A percentile compares a stretch with the other conserved stretches of the same genome.
Evolutionary conservation across 2,329 filamentous ascomycete species (phyloP).

Genomic region (Xylariaceae sp.): DNA sequence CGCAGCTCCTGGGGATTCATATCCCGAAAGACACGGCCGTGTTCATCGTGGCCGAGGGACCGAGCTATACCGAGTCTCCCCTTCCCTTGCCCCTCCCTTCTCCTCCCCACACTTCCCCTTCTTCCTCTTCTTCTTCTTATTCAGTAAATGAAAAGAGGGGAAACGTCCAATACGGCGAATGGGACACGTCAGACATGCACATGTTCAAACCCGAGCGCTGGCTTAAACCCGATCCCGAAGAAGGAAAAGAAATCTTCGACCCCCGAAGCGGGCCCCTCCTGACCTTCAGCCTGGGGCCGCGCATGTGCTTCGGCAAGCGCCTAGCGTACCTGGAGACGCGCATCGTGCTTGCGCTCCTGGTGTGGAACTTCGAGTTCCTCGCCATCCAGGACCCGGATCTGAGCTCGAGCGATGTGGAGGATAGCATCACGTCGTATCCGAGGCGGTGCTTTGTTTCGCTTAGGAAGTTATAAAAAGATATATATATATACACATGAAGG

Average conservation of each 20-base stretch:
- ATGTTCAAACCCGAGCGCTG: slow-evolving; percentile 21
- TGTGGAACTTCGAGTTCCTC: slow-evolving; percentile 22
- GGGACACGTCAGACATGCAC: slow-evolving; percentile 54
- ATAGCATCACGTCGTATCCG: slow-evolving; percentile 9
- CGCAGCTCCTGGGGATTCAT: slow-evolving; percentile 56
- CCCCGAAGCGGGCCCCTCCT: slow-evolving; percentile 14
- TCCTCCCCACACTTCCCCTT: not conserved
- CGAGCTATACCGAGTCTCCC: slow-evolving; percentile 49
- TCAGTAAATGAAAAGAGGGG: too few species aligned
- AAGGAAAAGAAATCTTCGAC: slow-evolving; percentile 11
- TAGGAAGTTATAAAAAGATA: too few species aligned
- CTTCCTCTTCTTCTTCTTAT: too few species aligned
- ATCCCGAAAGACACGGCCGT: slow-evolving; percentile 66
- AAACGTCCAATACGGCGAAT: slow-evolving; percentile 35
- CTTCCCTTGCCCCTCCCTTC: slow-evolving; percentile 35
- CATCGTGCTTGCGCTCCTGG: slow-evolving; percentile 18
- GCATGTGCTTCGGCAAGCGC: slow-evolving; percentile 19
- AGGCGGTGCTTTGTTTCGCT: slow-evolving; percentile 6
- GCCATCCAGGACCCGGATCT: slow-evolving; percentile 6
- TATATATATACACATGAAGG: too few species aligned
- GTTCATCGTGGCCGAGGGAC: slow-evolving; percentile 35
- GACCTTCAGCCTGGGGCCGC: slow-evolving; percentile 17
- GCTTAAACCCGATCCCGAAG: slow-evolving; percentile 14
- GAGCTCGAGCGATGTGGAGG: slow-evolving; percentile 8
- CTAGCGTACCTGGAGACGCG: slow-evolving; percentile 20